phyloP scores from a whole-genome alignment of 2,329 filamentous ascomycete species.

The Fusarium luffae region DNA sequence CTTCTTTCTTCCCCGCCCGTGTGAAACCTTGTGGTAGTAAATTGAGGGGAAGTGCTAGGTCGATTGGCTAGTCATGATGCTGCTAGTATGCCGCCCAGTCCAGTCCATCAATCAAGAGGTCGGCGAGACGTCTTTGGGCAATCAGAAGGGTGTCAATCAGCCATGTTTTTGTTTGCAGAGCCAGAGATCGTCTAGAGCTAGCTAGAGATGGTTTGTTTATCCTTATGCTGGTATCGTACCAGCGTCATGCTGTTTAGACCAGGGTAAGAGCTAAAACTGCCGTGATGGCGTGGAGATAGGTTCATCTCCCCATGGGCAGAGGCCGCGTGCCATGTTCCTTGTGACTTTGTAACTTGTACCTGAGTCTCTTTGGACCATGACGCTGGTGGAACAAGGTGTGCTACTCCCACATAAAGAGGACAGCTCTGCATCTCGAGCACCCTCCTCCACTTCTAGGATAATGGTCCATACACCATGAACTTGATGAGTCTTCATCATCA shows the following conservation, averaged over 20 bases:
- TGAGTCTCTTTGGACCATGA: slow-evolving; percentile 29
- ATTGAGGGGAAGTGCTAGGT: slow-evolving; percentile 40
- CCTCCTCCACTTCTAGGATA: slow-evolving; percentile 17
- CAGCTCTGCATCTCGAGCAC: slow-evolving; percentile 26
- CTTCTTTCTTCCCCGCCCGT: slow-evolving; percentile 14
- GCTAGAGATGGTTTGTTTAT: neutral
- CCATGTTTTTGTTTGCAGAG: slow-evolving; percentile 12
- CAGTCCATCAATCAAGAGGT: slow-evolving; percentile 17
- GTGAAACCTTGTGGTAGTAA: slow-evolving; percentile 44
- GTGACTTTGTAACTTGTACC: slow-evolving; percentile 35
- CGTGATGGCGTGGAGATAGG: slow-evolving; percentile 27
- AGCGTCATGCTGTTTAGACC: slow-evolving; percentile 37
- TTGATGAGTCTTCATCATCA: slow-evolving; percentile 1
- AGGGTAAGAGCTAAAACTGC: slow-evolving; percentile 26
- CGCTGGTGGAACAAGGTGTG: slow-evolving; percentile 25
- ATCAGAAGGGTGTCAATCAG: slow-evolving; percentile 35
- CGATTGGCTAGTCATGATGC: slow-evolving; percentile 28
- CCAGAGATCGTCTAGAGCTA: slow-evolving; percentile 13
- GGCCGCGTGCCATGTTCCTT: slow-evolving; percentile 33
- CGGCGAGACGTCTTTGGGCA: slow-evolving; percentile 28
- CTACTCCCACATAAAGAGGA: slow-evolving; percentile 43
- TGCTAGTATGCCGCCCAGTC: slow-evolving; percentile 1
- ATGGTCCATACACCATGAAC: slow-evolving; percentile 7
- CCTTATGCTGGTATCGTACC: slow-evolving; percentile 38
- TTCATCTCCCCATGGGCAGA: slow-evolving; percentile 29